A percentile compares a stretch with the other conserved stretches of the same genome.
Conservation (phyloP, 805 yeast species). For the Yarrowia sp. region DNA sequence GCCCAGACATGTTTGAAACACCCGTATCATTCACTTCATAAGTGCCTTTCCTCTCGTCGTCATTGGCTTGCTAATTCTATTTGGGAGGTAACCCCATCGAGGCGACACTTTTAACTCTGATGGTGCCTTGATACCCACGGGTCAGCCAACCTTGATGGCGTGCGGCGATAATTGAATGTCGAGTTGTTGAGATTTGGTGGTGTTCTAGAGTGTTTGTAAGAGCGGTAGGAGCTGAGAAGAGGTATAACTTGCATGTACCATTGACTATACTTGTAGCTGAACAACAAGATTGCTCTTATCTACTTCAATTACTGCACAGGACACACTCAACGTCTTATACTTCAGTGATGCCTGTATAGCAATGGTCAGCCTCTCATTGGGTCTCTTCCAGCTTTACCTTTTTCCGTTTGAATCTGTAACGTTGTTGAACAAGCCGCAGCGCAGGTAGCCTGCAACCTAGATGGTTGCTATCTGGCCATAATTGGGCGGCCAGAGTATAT, state of each 20-base stretch:
- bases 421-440: background rate
- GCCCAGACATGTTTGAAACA: too few relatives aligned
- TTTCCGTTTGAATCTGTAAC: constrained; percentile 2
- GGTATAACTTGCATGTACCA: too few relatives aligned
- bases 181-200: too few relatives aligned
- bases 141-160: background rate
- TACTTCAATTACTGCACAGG: too few relatives aligned
- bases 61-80: background rate
- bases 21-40: too few relatives aligned
- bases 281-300: too few relatives aligned
- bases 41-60: background rate
- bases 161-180: too few relatives aligned
- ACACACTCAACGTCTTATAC: too few relatives aligned
- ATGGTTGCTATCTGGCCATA: background rate
- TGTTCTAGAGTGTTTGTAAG: too few relatives aligned
- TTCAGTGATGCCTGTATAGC: background rate
- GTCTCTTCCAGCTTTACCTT: background rate
- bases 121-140: constrained; percentile 18
- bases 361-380: background rate
- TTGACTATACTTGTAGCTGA: too few relatives aligned
- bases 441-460: background rate
- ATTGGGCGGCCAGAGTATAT: background rate
- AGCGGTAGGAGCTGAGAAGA: too few relatives aligned
- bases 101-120: too few relatives aligned
- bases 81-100: background rate